Conservation (phyloP, 495 filamentous ascomycete species). For the Penicillium goetzii region DNA sequence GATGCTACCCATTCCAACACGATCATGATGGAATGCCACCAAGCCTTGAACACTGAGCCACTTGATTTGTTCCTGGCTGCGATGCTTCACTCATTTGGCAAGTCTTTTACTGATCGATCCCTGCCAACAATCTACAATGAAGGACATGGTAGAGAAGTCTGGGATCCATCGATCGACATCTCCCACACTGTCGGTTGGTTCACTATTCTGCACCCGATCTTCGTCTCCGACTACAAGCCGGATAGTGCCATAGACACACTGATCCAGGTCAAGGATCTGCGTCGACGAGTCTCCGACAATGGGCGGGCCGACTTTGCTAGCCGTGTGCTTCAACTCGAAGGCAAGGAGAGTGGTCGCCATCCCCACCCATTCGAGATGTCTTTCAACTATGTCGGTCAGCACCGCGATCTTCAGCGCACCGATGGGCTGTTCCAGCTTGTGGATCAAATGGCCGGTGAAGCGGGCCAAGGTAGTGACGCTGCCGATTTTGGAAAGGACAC, state of each 20-base stretch:
- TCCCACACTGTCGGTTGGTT: constrained; percentile 67
- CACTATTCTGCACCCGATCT: constrained; percentile 58
- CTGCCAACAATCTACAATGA: constrained; percentile 60
- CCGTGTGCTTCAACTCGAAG: constrained; percentile 51
- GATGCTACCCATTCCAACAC: constrained; percentile 45
- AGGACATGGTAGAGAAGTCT: constrained; percentile 60
- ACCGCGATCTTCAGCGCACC: constrained; percentile 63
- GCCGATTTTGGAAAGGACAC: constrained; percentile 60
- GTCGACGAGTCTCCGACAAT: constrained; percentile 49
- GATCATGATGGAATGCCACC: constrained; percentile 50
- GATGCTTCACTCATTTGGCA: constrained; percentile 55
- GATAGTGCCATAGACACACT: constrained; percentile 45
- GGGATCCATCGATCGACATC: constrained; percentile 55
- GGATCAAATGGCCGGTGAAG: constrained; percentile 53
- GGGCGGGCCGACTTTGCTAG: constrained; percentile 55
- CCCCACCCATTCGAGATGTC: constrained; percentile 70
- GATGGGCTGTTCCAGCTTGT: constrained; percentile 64
- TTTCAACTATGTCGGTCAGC: constrained; percentile 70
- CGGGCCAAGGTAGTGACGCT: constrained; percentile 48
- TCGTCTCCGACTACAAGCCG: constrained; percentile 26
- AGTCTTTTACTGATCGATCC: constrained; percentile 53
- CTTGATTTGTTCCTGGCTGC: constrained; percentile 58
- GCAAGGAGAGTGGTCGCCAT: constrained; percentile 40
- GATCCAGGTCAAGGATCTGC: constrained; percentile 50
- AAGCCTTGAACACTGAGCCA: constrained; percentile 52